Evolutionary conservation across 2,329 filamentous ascomycete genomes (phyloP).

Genomic region (Xylariaceae sp.): DNA sequence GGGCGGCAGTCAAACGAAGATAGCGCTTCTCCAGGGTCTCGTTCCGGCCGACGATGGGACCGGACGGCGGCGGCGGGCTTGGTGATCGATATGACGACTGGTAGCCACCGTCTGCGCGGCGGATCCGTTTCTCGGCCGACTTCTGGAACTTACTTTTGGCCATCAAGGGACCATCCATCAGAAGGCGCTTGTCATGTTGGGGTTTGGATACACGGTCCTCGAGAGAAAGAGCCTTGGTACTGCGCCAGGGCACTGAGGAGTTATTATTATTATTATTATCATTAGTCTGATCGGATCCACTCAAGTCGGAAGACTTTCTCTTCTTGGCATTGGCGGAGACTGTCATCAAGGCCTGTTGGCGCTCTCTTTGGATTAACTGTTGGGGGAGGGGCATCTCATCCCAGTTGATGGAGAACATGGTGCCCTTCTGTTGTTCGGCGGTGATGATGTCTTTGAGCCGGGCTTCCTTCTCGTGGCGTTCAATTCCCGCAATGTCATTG

Average conservation of each 20-base stretch:
- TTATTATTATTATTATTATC: no score
- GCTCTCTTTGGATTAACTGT: constrained; percentile 71
- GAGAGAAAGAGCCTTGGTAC: constrained; percentile 57
- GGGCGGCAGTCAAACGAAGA: constrained; percentile 85
- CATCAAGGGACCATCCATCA: constrained; percentile 39
- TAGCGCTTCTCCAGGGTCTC: constrained; percentile 88
- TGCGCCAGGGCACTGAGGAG: constrained; percentile 70
- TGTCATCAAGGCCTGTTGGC: constrained; percentile 45
- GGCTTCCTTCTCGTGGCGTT: constrained; percentile 68
- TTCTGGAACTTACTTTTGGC: constrained; percentile 83
- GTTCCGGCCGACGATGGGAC: constrained; percentile 81
- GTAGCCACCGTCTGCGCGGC: constrained; percentile 73
- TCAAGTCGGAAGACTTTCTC: constrained; percentile 71
- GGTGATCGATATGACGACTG: constrained; percentile 53
- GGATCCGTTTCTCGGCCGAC: constrained; percentile 81
- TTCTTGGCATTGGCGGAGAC: constrained; percentile 56
- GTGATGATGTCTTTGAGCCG: constrained; percentile 86
- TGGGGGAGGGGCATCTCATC: constrained; percentile 78
- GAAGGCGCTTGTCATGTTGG: constrained; percentile 43
- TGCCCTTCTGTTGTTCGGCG: constrained; percentile 68
- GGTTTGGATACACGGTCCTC: constrained; percentile 73
- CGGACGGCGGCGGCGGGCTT: constrained; percentile 53
- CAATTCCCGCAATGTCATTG: constrained; percentile 61
- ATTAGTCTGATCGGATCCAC: constrained; percentile 47
- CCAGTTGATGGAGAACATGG: constrained; percentile 77